These are phyloP conservation scores for Salix viminalis DNA, from an alignment of 345 rosid genomes.

Conservation along the genomic window DNA sequence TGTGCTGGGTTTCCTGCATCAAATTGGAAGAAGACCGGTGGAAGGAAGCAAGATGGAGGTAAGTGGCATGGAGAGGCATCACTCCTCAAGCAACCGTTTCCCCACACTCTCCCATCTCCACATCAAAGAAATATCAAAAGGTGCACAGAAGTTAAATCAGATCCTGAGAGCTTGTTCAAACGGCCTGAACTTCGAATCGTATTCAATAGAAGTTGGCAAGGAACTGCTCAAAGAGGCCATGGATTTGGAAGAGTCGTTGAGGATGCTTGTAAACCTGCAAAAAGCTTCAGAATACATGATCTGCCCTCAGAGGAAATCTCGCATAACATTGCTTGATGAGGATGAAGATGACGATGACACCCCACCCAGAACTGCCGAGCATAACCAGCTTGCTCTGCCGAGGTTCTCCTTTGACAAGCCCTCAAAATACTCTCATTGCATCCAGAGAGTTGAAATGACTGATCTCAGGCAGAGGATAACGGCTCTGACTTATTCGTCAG, in stretches of 20 bases:
- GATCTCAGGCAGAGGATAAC: conserved; percentile 46
- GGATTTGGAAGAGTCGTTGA: conserved; percentile 74
- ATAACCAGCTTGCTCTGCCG: conserved; percentile 45
- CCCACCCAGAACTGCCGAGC: conserved; percentile 14
- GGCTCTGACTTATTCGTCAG: conserved; percentile 41
- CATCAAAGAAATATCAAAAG: conserved; percentile 70
- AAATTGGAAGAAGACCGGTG: conserved; percentile 52
- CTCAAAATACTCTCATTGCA: conserved; percentile 25
- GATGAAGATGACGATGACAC: conserved; percentile 40
- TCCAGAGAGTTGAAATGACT: conserved; percentile 39
- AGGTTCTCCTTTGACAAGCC: conserved; percentile 52
- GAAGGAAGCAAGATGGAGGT: conserved; percentile 39
- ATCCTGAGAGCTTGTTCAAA: conserved; percentile 66
- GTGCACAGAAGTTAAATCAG: conserved; percentile 68
- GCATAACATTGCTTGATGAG: conserved; percentile 66
- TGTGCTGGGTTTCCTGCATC: conserved; percentile 56
- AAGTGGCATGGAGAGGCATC: conserved; percentile 24
- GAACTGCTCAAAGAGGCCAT: conserved; percentile 70
- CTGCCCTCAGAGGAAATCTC: conserved; percentile 41
- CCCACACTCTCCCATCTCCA: conserved; percentile 61
- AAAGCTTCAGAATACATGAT: conserved; percentile 57
- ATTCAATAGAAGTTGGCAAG: conserved; percentile 69
- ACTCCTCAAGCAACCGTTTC: conserved; percentile 34
- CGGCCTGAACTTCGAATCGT: conserved; percentile 55
- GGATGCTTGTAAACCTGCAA: conserved; percentile 76